Base-by-base conservation (phyloP, 2,329 filamentous ascomycete species). In the Herpotrichia juniperi region DNA sequence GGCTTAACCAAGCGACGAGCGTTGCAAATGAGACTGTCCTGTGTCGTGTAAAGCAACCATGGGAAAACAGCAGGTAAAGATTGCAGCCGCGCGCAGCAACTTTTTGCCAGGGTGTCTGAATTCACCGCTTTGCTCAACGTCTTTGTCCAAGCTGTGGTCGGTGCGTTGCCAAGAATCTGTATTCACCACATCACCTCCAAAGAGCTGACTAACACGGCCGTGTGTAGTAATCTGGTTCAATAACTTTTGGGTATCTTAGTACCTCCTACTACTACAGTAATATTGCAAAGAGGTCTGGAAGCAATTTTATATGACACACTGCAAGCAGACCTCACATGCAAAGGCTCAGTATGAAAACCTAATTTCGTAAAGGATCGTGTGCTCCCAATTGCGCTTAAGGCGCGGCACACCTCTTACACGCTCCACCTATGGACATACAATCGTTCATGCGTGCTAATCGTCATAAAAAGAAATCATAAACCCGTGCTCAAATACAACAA, bases 1-100 rank as follows among this genome's bases (percentile, higher is more conserved):
- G 51, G 62, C 69, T 73, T 61, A 58, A 44, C 51, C 62, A 63
- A 66, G 61, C 60, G 60, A 54, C 56, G 51, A 44, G 51, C 49
- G 48, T 48, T 63, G 60, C 57, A 54, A 60, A 58, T 53, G 54
- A 54, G 51, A 52, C 39, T 57, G 57, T 49, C 51, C 46, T 46
- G 52, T 52, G 48, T 53, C 49, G 28, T 46, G 39, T 32, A 26
- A 31, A 30, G 42, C 26, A 42, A 52, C 37, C 57, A 59, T 58
- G 56, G 37, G 50, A 44, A n/a, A 50, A 51, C 42, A 19, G 40
- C 46, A 44, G 43, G 50, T 49, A 28, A 47, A 51, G 17, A 42
- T 26, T 16, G 34, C 37, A 24, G 32, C 34, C 31, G 42, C 9
- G 17, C 32, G 45, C 35, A 40, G 25, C 55, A 56, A 51, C 51